Evolutionary conservation across 2,329 filamentous ascomycete genomes (phyloP).

Genomic region (Exophiala dermatitidis): DNA sequence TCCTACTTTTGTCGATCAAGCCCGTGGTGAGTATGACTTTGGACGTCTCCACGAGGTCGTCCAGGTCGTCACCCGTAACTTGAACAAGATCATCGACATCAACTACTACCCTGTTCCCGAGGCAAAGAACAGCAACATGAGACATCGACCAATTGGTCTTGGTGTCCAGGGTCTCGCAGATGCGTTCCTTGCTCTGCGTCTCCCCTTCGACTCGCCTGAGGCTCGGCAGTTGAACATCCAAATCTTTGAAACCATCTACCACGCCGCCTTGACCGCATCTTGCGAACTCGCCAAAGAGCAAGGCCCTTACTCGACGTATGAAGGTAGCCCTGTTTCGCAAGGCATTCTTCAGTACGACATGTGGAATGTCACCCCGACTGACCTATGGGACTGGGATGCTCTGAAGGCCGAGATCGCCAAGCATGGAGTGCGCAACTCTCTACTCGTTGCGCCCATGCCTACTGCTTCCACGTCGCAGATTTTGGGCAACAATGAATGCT

Average conservation of each 20-base stretch:
- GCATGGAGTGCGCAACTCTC: constrained; percentile 88
- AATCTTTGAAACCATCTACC: constrained; percentile 99
- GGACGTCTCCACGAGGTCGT: constrained; percentile 91
- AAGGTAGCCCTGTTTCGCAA: constrained; percentile 88
- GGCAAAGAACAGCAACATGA: constrained; percentile 92
- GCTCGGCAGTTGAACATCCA: constrained; percentile 91
- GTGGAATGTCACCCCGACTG: constrained; percentile 90
- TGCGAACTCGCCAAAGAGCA: constrained; percentile 75
- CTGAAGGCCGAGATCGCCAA: constrained; percentile 88
- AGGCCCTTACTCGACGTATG: constrained; percentile 81
- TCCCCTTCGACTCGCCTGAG: constrained; percentile 95
- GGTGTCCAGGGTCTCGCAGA: constrained; percentile 97
- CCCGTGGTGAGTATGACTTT: constrained; percentile 83
- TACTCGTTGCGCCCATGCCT: constrained; percentile 94
- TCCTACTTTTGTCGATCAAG: constrained; percentile 82
- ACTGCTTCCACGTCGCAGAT: constrained; percentile 97
- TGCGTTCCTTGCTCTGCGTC: constrained; percentile 90
- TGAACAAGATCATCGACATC: constrained; percentile 97
- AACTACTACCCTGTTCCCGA: constrained; percentile 98
- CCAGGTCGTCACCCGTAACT: constrained; percentile 84
- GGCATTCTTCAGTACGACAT: constrained; percentile 97
- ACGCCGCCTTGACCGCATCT: constrained; percentile 84
- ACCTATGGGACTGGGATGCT: constrained; percentile 91
- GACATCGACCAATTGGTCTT: constrained; percentile 89
- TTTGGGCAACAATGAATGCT: constrained; percentile 98